Conservation (phyloP, 352 stramenopile genomes). For the Phytophthora idaei region DNA sequence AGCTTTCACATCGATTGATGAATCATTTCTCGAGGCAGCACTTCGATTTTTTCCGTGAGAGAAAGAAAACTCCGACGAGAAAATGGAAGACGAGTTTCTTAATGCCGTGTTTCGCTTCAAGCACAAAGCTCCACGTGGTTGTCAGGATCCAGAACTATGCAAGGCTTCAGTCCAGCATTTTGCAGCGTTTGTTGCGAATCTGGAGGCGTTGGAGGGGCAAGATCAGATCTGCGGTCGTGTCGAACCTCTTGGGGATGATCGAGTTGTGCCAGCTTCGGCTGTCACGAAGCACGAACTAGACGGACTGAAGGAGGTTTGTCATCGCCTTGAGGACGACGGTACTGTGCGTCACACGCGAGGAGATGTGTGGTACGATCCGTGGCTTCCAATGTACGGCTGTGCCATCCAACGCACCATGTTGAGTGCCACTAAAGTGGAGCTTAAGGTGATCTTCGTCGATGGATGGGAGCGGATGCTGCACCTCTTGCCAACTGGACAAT, state of each 20-base stretch:
- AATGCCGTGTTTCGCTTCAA: background rate
- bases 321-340: background rate
- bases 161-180: conserved; percentile 19
- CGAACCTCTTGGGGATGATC: conserved; percentile 17
- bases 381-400: conserved; percentile 55
- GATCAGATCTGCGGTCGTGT: conserved; percentile 2
- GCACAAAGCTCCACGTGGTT: background rate
- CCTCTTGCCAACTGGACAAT: conserved; percentile 30
- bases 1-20: no score
- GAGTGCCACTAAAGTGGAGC: conserved; percentile 18
- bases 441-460: conserved; percentile 49
- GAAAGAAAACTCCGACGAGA: background rate
- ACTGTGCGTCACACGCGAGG: conserved; percentile 10
- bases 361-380: conserved; percentile 37
- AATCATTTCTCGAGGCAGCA: background rate
- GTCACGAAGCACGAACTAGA: conserved; percentile 31
- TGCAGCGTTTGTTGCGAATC: conserved; percentile 19
- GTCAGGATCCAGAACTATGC: conserved; percentile 29
- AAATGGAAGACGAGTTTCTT: conserved; percentile 9
- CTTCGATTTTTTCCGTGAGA: background rate
- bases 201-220: background rate
- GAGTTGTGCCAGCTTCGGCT: conserved; percentile 13
- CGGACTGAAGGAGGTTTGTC: conserved; percentile 19
- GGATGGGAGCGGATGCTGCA: conserved; percentile 44
- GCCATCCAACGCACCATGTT: conserved; percentile 39